Conservation (phyloP, 2,329 filamentous ascomycete genomes). For the Calonectria pteridis region DNA sequence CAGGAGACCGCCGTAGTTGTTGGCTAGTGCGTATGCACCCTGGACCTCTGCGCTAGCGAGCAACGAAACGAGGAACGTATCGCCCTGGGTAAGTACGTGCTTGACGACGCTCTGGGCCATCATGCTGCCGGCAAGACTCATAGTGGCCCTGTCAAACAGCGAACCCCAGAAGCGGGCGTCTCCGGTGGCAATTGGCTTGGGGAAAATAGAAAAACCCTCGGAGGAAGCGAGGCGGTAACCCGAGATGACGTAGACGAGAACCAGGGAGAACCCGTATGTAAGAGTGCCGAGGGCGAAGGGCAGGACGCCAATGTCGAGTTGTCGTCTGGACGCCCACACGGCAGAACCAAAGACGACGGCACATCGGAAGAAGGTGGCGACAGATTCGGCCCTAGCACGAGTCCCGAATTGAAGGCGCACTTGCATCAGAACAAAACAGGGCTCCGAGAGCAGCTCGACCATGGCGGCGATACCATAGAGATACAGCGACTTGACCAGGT, state of each 20-base stretch:
- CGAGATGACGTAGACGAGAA: constrained; percentile 76
- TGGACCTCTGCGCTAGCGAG: constrained; percentile 84
- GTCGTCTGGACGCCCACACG: constrained; percentile 66
- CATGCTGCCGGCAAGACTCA: constrained; percentile 82
- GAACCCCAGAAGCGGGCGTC: constrained; percentile 61
- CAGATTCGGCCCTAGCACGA: constrained; percentile 85
- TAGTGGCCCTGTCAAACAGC: constrained; percentile 77
- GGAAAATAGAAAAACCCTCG: constrained; percentile 78
- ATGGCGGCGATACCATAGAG: constrained; percentile 70
- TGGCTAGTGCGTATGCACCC: constrained; percentile 91
- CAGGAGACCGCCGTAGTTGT: constrained; percentile 92
- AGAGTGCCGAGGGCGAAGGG: constrained; percentile 92
- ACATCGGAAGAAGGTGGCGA: constrained; percentile 83
- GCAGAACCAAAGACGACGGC: constrained; percentile 79
- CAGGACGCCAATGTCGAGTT: constrained; percentile 76
- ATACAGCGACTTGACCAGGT: constrained; percentile 67
- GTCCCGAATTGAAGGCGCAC: constrained; percentile 83
- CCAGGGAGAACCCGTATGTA: constrained; percentile 76
- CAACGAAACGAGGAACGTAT: constrained; percentile 86
- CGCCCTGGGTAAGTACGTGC: constrained; percentile 93
- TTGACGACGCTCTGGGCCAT: constrained; percentile 92
- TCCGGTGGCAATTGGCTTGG: constrained; percentile 51
- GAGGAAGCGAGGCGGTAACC: constrained; percentile 67
- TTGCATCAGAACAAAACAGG: constrained; percentile 89
- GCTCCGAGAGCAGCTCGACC: constrained; percentile 87